Evolutionary conservation across 768 basidiomycete species (phyloP).

Genomic region (Rhodotorula kratochvilovae): DNA sequence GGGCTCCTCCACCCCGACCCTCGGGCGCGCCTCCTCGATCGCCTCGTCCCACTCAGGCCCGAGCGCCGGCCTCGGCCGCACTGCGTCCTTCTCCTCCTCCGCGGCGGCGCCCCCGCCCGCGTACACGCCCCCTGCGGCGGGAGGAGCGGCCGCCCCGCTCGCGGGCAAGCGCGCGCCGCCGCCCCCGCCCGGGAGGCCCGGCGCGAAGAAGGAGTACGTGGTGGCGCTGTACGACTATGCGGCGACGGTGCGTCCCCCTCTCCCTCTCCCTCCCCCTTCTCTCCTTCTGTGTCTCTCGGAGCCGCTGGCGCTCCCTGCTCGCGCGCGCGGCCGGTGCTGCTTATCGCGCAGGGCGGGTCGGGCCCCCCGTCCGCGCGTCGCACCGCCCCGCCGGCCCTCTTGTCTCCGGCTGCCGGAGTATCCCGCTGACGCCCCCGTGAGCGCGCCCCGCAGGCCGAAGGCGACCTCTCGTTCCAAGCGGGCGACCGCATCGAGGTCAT

Average conservation of each 20-base stretch:
- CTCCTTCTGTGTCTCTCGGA: background rate
- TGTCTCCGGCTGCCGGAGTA: too few relatives aligned
- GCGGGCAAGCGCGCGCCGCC: conserved; percentile 41
- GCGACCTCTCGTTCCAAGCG: conserved; percentile 80
- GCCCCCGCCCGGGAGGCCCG: conserved; percentile 43
- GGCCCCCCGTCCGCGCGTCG: too few relatives aligned
- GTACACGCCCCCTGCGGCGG: conserved; percentile 46
- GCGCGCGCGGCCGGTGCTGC: too few relatives aligned
- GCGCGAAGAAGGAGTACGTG: conserved; percentile 58
- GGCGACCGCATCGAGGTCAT: conserved; percentile 90
- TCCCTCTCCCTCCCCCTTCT: background rate
- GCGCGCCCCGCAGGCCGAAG: conserved; percentile 62
- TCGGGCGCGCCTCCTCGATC: background rate
- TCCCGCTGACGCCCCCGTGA: too few relatives aligned
- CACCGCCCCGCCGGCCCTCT: too few relatives aligned
- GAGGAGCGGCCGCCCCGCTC: conserved; percentile 52
- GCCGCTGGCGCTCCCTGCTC: background rate
- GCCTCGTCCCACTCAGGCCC: conserved; percentile 46
- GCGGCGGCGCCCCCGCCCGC: conserved; percentile 53
- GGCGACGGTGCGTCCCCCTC: conserved; percentile 49
- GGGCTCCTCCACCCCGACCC: conserved; percentile 16
- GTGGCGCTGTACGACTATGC: conserved; percentile 91
- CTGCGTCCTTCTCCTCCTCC: too few relatives aligned
- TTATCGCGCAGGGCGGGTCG: too few relatives aligned
- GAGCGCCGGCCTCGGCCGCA: conserved; percentile 34